Base-by-base conservation (phyloP, 768 basidiomycete genomes). In the Tubosaeta brunneosetosa region DNA sequence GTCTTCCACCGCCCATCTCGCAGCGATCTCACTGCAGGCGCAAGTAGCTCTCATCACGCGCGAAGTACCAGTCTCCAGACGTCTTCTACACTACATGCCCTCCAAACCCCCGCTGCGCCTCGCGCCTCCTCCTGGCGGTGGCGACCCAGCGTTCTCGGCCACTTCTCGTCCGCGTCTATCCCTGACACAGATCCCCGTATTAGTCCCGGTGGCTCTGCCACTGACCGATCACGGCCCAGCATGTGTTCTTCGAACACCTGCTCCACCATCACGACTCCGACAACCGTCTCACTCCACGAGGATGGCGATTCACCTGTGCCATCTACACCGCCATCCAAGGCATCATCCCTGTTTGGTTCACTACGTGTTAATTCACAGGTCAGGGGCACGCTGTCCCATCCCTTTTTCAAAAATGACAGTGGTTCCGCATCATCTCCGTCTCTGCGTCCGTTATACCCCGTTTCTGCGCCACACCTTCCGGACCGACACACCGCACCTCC, bases 71-170 rank as follows among this genome's bases (percentile, higher is more conserved):
- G 82, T 63, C 62, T 79, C 48, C 76, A 79, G 37, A 74, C 76
- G 16, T 62, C 77, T 32, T 66, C 69, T 11, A 64, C 65, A 49
- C 62, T 47, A 44, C 31, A 50, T 45, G 34, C 41, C 40, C 50
- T 47, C 10, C 51, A 47, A 29, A 48, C 44, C 17, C 50, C 50
- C 6, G 55, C 46, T 29, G 26, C 29, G 26, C 58, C 58, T 29
- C 59, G 53, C 19, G 13, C 40, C 43, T 60, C 64, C 27, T 63
- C 69, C 11, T 73, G 79, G 46, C 78, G 71, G 67, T 84, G 80
- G 80, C 76, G 83, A n/a, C 83, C 86, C 11, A 82, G 77, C 55
- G 78, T 88, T 22, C 66, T 86, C 22, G 82, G 80, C 6, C 81
- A 86, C 57, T 87, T 87, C 61, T 71, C 77, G 27, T 75, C 79